These are phyloP conservation scores for Tolypocladium cylindrosporum DNA, from an alignment of 2,329 filamentous ascomycete species.

Conservation along the genomic window DNA sequence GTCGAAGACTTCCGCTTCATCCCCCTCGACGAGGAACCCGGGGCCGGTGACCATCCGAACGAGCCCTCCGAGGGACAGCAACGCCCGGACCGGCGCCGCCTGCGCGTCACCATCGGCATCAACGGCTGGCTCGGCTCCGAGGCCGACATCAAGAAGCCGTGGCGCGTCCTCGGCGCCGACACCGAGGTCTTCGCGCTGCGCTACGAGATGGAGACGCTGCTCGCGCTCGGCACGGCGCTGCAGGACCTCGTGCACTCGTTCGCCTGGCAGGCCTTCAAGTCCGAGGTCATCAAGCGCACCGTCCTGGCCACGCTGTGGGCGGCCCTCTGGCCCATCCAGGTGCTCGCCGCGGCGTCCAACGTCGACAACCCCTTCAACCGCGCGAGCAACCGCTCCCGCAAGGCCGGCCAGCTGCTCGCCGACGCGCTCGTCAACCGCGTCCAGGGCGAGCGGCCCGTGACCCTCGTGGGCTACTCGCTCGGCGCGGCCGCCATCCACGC, in stretches of 20 bases:
- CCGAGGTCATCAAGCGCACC: slow-evolving; percentile 64
- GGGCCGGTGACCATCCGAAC: slow-evolving; percentile 16
- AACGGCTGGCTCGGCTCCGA: slow-evolving; percentile 76
- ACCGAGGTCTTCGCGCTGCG: slow-evolving; percentile 76
- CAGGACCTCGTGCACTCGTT: slow-evolving; percentile 61
- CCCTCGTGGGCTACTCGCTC: slow-evolving; percentile 70
- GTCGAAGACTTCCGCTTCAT: slow-evolving; percentile 77
- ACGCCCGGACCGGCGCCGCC: slow-evolving; percentile 31
- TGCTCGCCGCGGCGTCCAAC: slow-evolving; percentile 56
- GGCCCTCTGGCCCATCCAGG: slow-evolving; percentile 59
- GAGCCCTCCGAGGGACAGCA: slow-evolving; percentile 4
- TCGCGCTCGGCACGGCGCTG: slow-evolving; percentile 67
- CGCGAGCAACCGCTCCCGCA: slow-evolving; percentile 66
- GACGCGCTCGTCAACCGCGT: slow-evolving; percentile 74
- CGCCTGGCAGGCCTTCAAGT: slow-evolving; percentile 65
- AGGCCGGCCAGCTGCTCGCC: slow-evolving; percentile 69
- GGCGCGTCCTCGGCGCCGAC: slow-evolving; percentile 61
- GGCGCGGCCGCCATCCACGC: slow-evolving; percentile 76
- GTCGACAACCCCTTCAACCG: slow-evolving; percentile 78
- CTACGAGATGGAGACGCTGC: slow-evolving; percentile 70
- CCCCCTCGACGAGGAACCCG: slow-evolving; percentile 46
- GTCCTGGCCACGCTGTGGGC: slow-evolving; percentile 58
- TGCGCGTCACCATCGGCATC: slow-evolving; percentile 76
- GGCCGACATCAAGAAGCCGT: slow-evolving; percentile 68
- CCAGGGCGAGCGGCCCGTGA: slow-evolving; percentile 74